These are phyloP conservation scores for Linnemannia hyalina DNA, from an alignment of 192 early-diverging fungal species.

Conservation along the genomic window DNA sequence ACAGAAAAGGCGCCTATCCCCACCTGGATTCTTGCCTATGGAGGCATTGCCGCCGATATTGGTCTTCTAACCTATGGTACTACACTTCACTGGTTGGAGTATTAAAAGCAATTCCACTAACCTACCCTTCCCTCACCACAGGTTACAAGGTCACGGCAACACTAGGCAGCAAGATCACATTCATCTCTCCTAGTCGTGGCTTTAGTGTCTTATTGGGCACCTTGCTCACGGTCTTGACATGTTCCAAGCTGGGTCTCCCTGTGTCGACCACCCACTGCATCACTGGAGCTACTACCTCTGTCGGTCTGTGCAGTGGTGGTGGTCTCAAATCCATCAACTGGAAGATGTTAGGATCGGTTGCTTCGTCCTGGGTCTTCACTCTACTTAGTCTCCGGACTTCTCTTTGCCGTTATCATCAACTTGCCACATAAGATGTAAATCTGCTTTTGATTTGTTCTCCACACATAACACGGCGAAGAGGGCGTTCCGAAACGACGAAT, in stretches of 20 bases:
- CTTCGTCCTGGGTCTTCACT: slow-evolving; percentile 82
- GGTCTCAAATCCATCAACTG: slow-evolving; percentile 79
- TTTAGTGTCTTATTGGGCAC: slow-evolving; percentile 85
- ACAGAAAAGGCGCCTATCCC: slow-evolving; percentile 70
- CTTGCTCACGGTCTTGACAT: slow-evolving; percentile 85
- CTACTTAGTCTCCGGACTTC: slow-evolving; percentile 77
- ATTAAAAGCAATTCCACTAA: neutral
- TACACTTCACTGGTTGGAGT: neutral
- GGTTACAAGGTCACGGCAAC: slow-evolving; percentile 82
- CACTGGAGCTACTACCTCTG: slow-evolving; percentile 79
- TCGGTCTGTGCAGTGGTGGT: slow-evolving; percentile 79
- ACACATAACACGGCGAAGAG: neutral
- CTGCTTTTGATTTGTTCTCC: neutral
- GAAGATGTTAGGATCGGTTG: slow-evolving; percentile 73
- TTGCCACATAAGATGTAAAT: slow-evolving; percentile 52
- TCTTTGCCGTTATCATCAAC: slow-evolving; percentile 74
- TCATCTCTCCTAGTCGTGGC: slow-evolving; percentile 85
- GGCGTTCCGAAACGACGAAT: neutral
- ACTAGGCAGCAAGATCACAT: slow-evolving; percentile 88
- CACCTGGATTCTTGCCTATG: slow-evolving; percentile 83
- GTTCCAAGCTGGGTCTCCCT: slow-evolving; percentile 83
- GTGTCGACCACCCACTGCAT: slow-evolving; percentile 95
- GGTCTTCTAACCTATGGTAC: slow-evolving; percentile 75
- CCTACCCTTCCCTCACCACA: neutral
- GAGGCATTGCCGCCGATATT: slow-evolving; percentile 80